A percentile compares a stretch with the other conserved stretches of the same genome.
Evolutionary conservation across 257 asterid species (phyloP).

Genomic region (Gardenia jasminoides): DNA sequence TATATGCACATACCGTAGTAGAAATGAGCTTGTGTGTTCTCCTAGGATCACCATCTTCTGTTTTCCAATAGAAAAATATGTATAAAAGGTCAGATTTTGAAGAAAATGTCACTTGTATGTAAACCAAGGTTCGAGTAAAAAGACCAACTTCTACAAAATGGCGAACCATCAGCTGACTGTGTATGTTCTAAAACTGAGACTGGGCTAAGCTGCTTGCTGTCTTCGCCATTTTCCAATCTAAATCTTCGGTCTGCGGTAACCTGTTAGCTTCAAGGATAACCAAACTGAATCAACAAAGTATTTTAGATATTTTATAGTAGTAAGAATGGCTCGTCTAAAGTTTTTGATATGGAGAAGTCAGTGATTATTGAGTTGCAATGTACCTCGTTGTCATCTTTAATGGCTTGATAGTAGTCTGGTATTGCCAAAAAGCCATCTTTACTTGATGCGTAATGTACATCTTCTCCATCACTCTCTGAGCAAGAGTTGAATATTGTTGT

Average conservation of each 20-base stretch:
- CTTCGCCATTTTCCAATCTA: slow-evolving; percentile 28
- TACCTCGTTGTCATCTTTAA: slow-evolving; percentile 32
- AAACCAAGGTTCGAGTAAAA: background rate
- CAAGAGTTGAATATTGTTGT: slow-evolving; percentile 40
- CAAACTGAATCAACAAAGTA: slow-evolving; percentile 11
- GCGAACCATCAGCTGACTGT: slow-evolving; percentile 40
- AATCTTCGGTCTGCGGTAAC: slow-evolving; percentile 33
- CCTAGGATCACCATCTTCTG: slow-evolving; percentile 20
- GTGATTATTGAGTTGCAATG: background rate
- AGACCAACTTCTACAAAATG: slow-evolving; percentile 38
- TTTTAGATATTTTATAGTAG: background rate
- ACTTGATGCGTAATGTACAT: slow-evolving; percentile 17
- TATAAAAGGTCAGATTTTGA: background rate
- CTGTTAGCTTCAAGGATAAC: slow-evolving; percentile 35
- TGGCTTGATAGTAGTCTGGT: slow-evolving; percentile 11
- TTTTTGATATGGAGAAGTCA: background rate
- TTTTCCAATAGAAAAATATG: background rate
- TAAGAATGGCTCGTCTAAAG: background rate
- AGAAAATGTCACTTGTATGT: too few relatives aligned
- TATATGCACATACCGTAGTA: slow-evolving; percentile 25
- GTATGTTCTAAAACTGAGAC: slow-evolving; percentile 63
- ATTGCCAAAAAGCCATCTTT: background rate
- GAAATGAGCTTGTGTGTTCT: slow-evolving; percentile 30
- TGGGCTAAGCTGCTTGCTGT: slow-evolving; percentile 56
- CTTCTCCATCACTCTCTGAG: slow-evolving; percentile 37